Evolutionary conservation across 2,329 filamentous ascomycete genomes (phyloP).

Genomic region (Scopulariopsis brevicaulis): DNA sequence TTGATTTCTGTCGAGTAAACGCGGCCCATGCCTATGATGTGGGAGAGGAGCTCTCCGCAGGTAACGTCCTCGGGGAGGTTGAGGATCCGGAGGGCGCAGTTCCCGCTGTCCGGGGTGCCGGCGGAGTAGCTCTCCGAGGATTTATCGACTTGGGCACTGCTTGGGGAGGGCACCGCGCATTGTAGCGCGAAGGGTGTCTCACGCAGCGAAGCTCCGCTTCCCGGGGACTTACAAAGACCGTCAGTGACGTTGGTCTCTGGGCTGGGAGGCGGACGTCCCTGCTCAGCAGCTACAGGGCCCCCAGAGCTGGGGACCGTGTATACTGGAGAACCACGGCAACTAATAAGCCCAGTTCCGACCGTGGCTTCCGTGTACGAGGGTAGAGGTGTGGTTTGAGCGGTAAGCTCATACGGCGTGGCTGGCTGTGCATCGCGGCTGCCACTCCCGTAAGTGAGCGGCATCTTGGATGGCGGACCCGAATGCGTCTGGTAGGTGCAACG

Average conservation of each 20-base stretch:
- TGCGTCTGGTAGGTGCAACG: too few relatives aligned
- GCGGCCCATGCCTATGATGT: constrained; percentile 34
- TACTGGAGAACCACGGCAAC: neutral
- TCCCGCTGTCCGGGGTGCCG: constrained; percentile 24
- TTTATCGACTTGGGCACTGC: constrained; percentile 26
- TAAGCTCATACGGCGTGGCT: neutral
- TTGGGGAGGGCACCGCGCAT: constrained; percentile 11
- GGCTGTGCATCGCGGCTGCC: too few relatives aligned
- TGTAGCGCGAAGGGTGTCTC: neutral
- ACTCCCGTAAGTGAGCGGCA: too few relatives aligned
- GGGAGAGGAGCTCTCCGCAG: constrained; percentile 28
- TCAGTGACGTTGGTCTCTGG: too few relatives aligned
- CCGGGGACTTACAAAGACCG: too few relatives aligned
- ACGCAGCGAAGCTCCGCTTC: too few relatives aligned
- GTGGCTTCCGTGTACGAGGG: constrained; percentile 8
- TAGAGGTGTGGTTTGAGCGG: neutral
- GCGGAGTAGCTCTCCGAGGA: constrained; percentile 26
- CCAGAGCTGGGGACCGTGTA: too few relatives aligned
- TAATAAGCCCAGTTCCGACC: neutral
- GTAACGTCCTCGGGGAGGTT: constrained; percentile 33
- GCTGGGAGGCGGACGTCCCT: too few relatives aligned
- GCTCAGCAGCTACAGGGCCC: too few relatives aligned
- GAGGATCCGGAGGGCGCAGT: constrained; percentile 41
- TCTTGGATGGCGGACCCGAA: too few relatives aligned
- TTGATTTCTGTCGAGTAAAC: constrained; percentile 42